phyloP scores from a whole-genome alignment of 257 asterid species.

The Nicotiana tabacum region DNA sequence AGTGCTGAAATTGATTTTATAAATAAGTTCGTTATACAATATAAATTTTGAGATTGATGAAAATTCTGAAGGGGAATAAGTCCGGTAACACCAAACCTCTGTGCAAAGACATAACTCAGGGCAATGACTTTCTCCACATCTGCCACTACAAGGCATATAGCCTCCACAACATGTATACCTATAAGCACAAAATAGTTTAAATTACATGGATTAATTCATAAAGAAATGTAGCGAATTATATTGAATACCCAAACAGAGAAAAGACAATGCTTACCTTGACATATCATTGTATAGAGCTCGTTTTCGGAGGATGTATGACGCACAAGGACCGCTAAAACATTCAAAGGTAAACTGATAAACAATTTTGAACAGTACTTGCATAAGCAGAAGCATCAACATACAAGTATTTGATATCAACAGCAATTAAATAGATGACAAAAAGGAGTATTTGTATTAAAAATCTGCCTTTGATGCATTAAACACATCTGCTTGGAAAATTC shows the following conservation, averaged over 20 bases:
- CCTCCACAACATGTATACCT: conserved; percentile 45
- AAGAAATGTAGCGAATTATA: neutral
- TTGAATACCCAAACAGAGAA: neutral
- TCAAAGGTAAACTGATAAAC: neutral
- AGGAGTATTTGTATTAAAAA: too few relatives aligned
- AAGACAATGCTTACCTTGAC: conserved; percentile 25
- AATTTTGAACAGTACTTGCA: neutral
- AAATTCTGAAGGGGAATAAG: neutral
- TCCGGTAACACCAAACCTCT: conserved; percentile 23
- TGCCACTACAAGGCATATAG: conserved; percentile 43
- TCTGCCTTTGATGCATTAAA: too few relatives aligned
- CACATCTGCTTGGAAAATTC: too few relatives aligned
- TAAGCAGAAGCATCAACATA: neutral
- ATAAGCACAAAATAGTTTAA: neutral
- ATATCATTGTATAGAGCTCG: conserved; percentile 41
- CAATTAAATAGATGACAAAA: neutral
- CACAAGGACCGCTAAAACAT: conserved; percentile 35
- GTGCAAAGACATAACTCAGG: conserved; percentile 41
- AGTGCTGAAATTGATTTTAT: too few relatives aligned
- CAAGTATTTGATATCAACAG: neutral
- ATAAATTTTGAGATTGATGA: neutral
- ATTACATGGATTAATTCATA: neutral
- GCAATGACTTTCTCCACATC: conserved; percentile 36
- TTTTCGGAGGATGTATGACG: conserved; percentile 34
- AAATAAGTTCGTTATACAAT: neutral